These are phyloP conservation scores for Magnaporthales sp. DNA, from an alignment of 2,329 filamentous ascomycete genomes.

Conservation along the genomic window DNA sequence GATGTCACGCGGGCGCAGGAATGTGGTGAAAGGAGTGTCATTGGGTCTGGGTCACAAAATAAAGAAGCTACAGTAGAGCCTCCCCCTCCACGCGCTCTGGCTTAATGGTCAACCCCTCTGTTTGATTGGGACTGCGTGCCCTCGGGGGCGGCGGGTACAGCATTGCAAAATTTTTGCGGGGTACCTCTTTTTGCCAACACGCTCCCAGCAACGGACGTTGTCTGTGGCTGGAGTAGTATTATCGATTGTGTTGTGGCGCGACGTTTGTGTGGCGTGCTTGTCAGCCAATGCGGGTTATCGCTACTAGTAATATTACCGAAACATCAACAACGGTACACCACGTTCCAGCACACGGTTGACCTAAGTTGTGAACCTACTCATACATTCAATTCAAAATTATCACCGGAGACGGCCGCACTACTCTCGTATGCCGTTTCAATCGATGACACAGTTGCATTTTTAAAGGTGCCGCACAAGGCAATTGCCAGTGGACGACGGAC, in stretches of 20 bases:
- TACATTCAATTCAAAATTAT: no score
- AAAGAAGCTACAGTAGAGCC: neutral
- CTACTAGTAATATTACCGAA: no score
- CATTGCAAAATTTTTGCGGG: conserved; percentile 1
- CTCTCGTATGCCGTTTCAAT: no score
- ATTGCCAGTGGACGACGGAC: neutral
- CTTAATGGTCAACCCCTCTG: conserved; percentile 1
- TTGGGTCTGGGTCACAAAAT: neutral
- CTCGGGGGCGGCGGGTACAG: neutral
- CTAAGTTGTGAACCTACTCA: no score
- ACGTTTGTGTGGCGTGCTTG: no score
- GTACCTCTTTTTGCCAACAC: neutral
- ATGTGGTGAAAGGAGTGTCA: neutral
- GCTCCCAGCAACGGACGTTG: neutral
- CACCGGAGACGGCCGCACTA: no score
- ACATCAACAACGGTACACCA: no score
- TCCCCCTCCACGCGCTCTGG: neutral
- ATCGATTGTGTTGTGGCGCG: neutral
- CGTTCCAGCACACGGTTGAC: no score
- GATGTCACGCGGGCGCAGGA: neutral
- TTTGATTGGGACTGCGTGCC: neutral
- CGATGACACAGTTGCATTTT: neutral
- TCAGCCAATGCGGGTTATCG: no score
- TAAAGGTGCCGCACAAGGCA: neutral
- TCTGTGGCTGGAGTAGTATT: neutral